Conservation (phyloP, 2,329 filamentous ascomycete species). For the Aspergillus persii region DNA sequence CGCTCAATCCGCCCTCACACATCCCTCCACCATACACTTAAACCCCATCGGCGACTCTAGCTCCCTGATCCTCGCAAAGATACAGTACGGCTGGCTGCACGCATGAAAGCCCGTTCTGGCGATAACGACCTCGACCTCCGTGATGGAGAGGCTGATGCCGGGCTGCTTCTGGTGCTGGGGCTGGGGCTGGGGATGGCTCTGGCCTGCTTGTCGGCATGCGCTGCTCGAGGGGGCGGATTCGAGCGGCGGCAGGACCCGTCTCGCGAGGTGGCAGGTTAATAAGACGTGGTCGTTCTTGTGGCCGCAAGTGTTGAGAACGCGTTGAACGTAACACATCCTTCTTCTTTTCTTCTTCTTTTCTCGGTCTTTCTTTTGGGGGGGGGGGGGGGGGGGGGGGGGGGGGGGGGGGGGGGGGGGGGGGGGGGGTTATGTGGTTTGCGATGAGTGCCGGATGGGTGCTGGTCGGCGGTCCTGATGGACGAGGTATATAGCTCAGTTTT, state of each 20-base stretch:
- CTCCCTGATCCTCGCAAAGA: not conserved
- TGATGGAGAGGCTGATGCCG: not conserved
- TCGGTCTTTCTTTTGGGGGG: not conserved
- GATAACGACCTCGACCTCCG: not conserved
- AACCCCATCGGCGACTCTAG: constrained; percentile 13
- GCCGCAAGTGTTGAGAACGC: constrained; percentile 22
- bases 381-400: not conserved
- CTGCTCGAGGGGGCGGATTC: not conserved
- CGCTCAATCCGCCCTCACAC: constrained; percentile 11
- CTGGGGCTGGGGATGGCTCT: too few relatives aligned
- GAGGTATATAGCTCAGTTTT: too few relatives aligned
- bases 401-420: too few relatives aligned
- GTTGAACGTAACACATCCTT: constrained; percentile 22
- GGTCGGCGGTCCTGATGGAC: too few relatives aligned
- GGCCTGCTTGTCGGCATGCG: not conserved
- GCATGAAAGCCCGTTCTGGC: constrained; percentile 14
- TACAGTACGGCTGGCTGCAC: constrained; percentile 18
- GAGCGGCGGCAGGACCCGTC: not conserved
- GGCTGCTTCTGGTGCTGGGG: not conserved
- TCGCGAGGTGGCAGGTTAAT: constrained; percentile 17
- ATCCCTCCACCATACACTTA: constrained; percentile 21
- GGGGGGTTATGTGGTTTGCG: too few relatives aligned
- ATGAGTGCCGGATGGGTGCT: too few relatives aligned
- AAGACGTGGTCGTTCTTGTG: constrained; percentile 23
- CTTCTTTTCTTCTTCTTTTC: too few relatives aligned